These are phyloP conservation scores for Peronospora tabacina DNA, from an alignment of 352 stramenopile genomes.

Conservation along the genomic window DNA sequence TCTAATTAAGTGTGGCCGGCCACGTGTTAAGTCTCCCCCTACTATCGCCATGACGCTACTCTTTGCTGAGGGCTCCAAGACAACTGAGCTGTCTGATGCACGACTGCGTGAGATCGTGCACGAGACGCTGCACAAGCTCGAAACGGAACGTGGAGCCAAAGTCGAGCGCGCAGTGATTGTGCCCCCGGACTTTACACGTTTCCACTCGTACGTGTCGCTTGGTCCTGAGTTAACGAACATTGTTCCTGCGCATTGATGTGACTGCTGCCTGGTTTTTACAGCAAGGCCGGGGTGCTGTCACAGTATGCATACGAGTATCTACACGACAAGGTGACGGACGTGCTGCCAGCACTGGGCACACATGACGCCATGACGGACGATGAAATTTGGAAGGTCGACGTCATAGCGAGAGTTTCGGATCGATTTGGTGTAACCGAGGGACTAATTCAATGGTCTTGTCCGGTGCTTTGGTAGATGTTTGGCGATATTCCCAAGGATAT, in stretches of 20 bases:
- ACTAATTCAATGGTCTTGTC: not conserved
- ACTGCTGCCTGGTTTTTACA: slow-evolving; percentile 20
- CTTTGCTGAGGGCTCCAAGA: slow-evolving; percentile 67
- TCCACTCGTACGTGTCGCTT: slow-evolving; percentile 80
- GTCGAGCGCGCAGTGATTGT: slow-evolving; percentile 84
- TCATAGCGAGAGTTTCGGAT: not conserved
- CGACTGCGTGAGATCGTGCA: slow-evolving; percentile 57
- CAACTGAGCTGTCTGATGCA: slow-evolving; percentile 48
- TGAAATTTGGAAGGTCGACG: slow-evolving; percentile 77
- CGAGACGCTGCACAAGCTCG: slow-evolving; percentile 56
- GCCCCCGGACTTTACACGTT: slow-evolving; percentile 94
- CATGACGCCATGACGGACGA: slow-evolving; percentile 93
- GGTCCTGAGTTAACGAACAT: too few relatives aligned
- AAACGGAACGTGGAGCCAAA: slow-evolving; percentile 40
- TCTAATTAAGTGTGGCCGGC: too few relatives aligned
- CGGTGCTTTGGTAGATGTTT: slow-evolving; percentile 83
- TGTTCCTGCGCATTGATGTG: slow-evolving; percentile 1
- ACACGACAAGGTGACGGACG: slow-evolving; percentile 71
- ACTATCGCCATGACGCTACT: slow-evolving; percentile 53
- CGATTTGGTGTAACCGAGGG: not conserved
- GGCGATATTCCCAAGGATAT: slow-evolving; percentile 79
- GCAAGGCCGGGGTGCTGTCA: slow-evolving; percentile 89
- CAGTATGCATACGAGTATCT: slow-evolving; percentile 91
- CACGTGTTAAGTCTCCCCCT: too few relatives aligned
- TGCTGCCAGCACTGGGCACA: slow-evolving; percentile 93